Conservation (phyloP, 345 rosid genomes). For the Carallia pectinifolia region DNA sequence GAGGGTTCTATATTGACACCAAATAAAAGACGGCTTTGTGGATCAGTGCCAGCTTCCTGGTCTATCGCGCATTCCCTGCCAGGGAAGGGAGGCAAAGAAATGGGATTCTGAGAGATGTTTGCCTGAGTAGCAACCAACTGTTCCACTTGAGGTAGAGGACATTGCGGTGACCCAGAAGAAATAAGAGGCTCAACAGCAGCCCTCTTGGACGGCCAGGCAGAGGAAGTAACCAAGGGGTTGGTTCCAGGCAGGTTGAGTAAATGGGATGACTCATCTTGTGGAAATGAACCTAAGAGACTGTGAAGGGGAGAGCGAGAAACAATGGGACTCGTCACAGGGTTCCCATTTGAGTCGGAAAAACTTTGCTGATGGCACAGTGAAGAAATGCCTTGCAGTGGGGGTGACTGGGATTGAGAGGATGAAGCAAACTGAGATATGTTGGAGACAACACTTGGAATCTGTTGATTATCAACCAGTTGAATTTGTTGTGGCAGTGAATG, state of each 20-base stretch:
- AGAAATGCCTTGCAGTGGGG: slow-evolving; percentile 54
- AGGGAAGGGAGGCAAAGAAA: slow-evolving; percentile 90
- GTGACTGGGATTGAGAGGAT: slow-evolving; percentile 56
- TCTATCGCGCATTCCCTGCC: slow-evolving; percentile 85
- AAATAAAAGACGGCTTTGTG: slow-evolving; percentile 80
- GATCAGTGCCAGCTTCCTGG: slow-evolving; percentile 71
- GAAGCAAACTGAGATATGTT: slow-evolving; percentile 59
- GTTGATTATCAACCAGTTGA: slow-evolving; percentile 61
- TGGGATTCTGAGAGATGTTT: slow-evolving; percentile 49
- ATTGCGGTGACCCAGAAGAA: slow-evolving; percentile 51
- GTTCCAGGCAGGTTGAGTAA: slow-evolving; percentile 57
- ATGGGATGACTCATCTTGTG: slow-evolving; percentile 71
- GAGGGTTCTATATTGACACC: slow-evolving; percentile 88
- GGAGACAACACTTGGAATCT: slow-evolving; percentile 44
- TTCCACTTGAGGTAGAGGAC: slow-evolving; percentile 53
- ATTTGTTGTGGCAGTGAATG: slow-evolving; percentile 29
- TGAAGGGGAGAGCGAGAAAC: slow-evolving; percentile 82
- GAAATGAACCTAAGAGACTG: slow-evolving; percentile 62
- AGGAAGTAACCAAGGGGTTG: slow-evolving; percentile 53
- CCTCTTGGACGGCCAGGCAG: slow-evolving; percentile 88
- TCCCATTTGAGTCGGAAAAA: slow-evolving; percentile 75
- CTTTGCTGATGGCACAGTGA: slow-evolving; percentile 72
- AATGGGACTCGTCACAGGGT: slow-evolving; percentile 40
- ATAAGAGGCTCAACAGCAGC: slow-evolving; percentile 67
- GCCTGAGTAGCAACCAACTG: slow-evolving; percentile 63